phyloP scores from a whole-genome alignment of 345 rosid species.

The Eucalyptus microcorys region DNA sequence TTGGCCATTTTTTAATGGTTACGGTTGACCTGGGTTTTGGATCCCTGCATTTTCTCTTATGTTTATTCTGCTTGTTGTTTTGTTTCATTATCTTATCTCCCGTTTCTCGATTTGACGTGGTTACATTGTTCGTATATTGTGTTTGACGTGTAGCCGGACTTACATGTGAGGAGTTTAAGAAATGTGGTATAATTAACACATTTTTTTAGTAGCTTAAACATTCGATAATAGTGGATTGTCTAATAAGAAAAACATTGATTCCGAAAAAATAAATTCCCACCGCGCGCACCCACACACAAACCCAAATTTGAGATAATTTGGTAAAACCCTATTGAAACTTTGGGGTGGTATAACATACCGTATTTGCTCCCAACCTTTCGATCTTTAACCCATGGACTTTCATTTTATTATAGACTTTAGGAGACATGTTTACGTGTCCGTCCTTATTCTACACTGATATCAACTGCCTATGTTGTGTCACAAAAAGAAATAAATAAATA shows the following conservation, averaged over 20 bases:
- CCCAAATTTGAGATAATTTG: not conserved
- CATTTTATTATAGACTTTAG: not conserved
- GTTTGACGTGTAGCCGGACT: not conserved
- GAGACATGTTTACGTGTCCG: too few species aligned
- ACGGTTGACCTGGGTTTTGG: not conserved
- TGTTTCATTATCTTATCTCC: not conserved
- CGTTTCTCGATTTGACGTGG: not conserved
- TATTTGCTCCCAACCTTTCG: not conserved
- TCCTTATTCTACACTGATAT: too few species aligned
- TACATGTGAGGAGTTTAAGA: not conserved
- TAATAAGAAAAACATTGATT: not conserved
- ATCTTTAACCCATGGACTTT: not conserved
- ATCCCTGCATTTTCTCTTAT: not conserved
- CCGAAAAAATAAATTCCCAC: not conserved
- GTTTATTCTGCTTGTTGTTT: not conserved
- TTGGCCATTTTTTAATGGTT: not conserved
- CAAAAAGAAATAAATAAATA: too few species aligned
- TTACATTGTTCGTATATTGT: not conserved
- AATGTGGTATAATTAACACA: not conserved
- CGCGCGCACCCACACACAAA: not conserved
- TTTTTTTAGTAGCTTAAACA: not conserved
- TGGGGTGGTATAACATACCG: not conserved
- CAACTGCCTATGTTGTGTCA: too few species aligned
- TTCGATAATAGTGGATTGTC: not conserved
- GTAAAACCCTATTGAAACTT: not conserved